Conservation (phyloP, 108 stramenopile genomes). For the Nitzschia sp. region DNA sequence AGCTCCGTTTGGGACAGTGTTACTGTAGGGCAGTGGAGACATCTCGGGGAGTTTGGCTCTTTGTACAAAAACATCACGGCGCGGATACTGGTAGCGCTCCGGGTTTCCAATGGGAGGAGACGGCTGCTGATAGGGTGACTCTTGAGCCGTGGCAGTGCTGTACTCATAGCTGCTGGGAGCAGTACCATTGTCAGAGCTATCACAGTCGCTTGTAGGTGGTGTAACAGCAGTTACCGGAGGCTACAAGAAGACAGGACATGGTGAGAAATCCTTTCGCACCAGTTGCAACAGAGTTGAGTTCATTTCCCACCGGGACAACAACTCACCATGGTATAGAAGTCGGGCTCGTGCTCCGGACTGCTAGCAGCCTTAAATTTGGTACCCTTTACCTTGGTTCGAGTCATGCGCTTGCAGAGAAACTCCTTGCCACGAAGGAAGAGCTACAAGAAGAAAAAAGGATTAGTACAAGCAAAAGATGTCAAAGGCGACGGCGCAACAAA, state of each 20-base stretch:
- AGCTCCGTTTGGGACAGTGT: neutral
- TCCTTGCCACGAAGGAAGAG: conserved; percentile 68
- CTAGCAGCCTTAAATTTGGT: conserved; percentile 68
- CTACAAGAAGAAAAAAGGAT: too few species aligned
- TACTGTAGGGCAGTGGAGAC: neutral
- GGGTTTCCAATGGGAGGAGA: conserved; percentile 14
- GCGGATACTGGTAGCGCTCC: neutral
- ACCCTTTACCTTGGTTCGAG: conserved; percentile 80
- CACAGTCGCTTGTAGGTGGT: conserved; percentile 15
- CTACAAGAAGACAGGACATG: neutral
- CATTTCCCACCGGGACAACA: neutral
- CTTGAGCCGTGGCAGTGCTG: neutral
- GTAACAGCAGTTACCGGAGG: conserved; percentile 14
- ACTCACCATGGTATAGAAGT: conserved; percentile 72
- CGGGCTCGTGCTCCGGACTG: conserved; percentile 61
- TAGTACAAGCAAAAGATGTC: too few species aligned
- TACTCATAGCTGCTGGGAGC: neutral
- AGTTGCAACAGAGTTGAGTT: too few species aligned
- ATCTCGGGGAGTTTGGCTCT: neutral
- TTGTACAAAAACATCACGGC: neutral
- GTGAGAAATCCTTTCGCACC: too few species aligned
- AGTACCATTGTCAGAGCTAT: neutral
- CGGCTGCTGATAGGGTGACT: neutral
- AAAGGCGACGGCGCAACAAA: too few species aligned
- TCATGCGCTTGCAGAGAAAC: conserved; percentile 53